Evolutionary conservation across 441 rosid species (phyloP).

Genomic region (Iberis amara): DNA sequence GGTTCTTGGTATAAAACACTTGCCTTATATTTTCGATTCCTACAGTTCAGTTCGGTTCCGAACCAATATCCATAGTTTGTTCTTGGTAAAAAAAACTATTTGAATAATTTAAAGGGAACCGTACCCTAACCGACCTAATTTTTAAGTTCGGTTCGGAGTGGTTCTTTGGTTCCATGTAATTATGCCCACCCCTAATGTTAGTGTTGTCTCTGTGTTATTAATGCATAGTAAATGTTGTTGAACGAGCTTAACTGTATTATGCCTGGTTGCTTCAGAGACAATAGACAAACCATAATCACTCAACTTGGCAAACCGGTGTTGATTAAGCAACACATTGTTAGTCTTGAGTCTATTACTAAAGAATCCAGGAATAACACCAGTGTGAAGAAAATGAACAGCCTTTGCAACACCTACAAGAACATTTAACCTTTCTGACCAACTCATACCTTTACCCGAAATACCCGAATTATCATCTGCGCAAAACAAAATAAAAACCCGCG

Average conservation of each 20-base stretch:
- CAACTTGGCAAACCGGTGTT: slow-evolving; percentile 59
- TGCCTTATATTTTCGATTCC: no score
- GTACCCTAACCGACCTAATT: no score
- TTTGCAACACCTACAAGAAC: slow-evolving; percentile 55
- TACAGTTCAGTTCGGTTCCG: no score
- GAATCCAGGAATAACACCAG: slow-evolving; percentile 84
- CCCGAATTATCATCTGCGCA: slow-evolving; percentile 53
- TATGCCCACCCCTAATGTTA: no score
- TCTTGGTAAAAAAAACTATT: no score
- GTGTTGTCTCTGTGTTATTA: no score
- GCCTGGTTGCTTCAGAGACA: slow-evolving; percentile 50
- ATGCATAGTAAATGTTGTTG: no score
- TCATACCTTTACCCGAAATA: slow-evolving; percentile 32
- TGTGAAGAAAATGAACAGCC: slow-evolving; percentile 78
- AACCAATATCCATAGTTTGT: no score
- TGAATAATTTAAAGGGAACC: no score
- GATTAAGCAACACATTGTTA: slow-evolving; percentile 57
- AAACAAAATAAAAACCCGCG: not conserved
- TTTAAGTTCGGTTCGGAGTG: no score
- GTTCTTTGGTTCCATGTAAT: no score
- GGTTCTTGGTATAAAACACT: no score
- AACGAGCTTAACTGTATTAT: slow-evolving; percentile 38
- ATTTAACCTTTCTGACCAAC: slow-evolving; percentile 70
- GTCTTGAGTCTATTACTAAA: slow-evolving; percentile 63
- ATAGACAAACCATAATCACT: slow-evolving; percentile 74